A percentile compares a stretch with the other conserved stretches of the same genome.
Evolutionary conservation across 164 flowering plant species (phyloP).

Genomic region (Liquidambar formosana): DNA sequence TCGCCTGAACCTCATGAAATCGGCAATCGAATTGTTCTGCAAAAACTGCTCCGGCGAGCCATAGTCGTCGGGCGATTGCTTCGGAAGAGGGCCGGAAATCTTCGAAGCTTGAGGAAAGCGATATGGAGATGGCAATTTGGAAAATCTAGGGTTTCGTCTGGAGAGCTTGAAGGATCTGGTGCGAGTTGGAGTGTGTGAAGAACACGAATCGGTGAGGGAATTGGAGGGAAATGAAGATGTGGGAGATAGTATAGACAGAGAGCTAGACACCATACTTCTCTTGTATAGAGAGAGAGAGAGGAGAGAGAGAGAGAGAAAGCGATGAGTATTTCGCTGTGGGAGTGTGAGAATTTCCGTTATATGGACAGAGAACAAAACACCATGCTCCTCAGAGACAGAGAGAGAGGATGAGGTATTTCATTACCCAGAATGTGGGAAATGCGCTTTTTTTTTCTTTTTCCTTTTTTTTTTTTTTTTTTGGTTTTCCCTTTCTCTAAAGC

Average conservation of each 20-base stretch:
- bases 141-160: slow-evolving; percentile 8
- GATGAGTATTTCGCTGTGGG: no score
- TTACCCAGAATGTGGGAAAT: no score
- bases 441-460: no score
- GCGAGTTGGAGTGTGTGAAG: slow-evolving; percentile 6
- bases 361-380: no score
- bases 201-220: slow-evolving; percentile 22
- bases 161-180: slow-evolving; percentile 16
- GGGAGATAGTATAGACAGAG: slow-evolving; percentile 37
- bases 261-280: slow-evolving; percentile 38
- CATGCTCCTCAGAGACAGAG: no score
- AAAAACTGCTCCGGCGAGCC: slow-evolving; percentile 52
- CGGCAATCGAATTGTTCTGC: slow-evolving; percentile 70
- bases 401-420: no score
- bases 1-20: slow-evolving; percentile 80
- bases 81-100: slow-evolving; percentile 19
- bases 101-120: slow-evolving; percentile 6
- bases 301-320: slow-evolving; percentile 4
- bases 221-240: slow-evolving; percentile 33
- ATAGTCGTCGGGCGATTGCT: slow-evolving; percentile 31
- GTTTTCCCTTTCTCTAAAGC: no score
- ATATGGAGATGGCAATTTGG: not conserved
- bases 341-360: no score
- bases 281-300: slow-evolving; percentile 1
- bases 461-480: no score